Evolutionary conservation across 1,139 yeast genomes (phyloP).

Genomic region (Diutina sp.): DNA sequence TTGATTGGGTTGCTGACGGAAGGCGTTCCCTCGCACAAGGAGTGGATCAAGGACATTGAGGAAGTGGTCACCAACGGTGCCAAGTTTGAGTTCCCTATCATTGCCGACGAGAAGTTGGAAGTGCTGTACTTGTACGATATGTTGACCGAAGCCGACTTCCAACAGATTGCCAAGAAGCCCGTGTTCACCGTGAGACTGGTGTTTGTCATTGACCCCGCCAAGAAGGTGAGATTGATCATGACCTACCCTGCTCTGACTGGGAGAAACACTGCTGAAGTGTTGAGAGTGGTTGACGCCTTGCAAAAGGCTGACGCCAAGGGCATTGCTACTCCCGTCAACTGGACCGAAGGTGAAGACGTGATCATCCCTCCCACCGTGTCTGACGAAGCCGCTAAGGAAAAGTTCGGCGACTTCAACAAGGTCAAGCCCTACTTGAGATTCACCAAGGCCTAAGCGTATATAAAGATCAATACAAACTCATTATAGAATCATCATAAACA

Average conservation of each 20-base stretch:
- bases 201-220: conserved; percentile 74
- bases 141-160: conserved; percentile 83
- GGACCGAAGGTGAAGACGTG: conserved; percentile 72
- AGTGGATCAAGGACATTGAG: conserved; percentile 82
- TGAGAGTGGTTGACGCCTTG: conserved; percentile 77
- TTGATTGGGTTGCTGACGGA: conserved; percentile 80
- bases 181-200: conserved; percentile 77
- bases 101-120: conserved; percentile 72
- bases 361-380: conserved; percentile 78
- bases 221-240: conserved; percentile 71
- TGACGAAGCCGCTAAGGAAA: conserved; percentile 67
- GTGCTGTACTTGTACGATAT: conserved; percentile 78
- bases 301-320: conserved; percentile 72
- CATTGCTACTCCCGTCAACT: conserved; percentile 71
- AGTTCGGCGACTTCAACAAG: conserved; percentile 70
- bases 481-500: too few species aligned
- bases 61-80: conserved; percentile 55
- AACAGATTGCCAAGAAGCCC: conserved; percentile 52
- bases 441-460: conserved; percentile 9
- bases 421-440: conserved; percentile 64
- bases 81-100: conserved; percentile 70
- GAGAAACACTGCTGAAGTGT: conserved; percentile 78
- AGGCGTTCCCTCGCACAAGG: conserved; percentile 59
- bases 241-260: conserved; percentile 89
- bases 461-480: not conserved